Base-by-base conservation (phyloP, 345 rosid genomes). In the Kernera saxatilis region DNA sequence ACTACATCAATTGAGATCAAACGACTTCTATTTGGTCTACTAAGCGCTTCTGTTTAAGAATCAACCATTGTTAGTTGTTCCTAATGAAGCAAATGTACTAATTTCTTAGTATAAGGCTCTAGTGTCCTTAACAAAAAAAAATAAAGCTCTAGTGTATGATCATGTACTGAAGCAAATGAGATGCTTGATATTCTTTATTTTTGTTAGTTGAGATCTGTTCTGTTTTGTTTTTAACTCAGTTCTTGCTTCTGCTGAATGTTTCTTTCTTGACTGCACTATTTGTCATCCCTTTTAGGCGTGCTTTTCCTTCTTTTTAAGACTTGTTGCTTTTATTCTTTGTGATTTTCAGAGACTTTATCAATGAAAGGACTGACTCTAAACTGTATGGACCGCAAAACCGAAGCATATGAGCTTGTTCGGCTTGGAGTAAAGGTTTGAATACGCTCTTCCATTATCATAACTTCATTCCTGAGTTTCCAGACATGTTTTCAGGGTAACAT, bases 341-440 rank as follows among this genome's bases (percentile, higher is more conserved):
- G 67, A 59, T 72, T 61, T 15, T 67, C 87, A 95, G 99, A 95
- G 85, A 95, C 99, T 25, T 78, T 95, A 79, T 90, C 99, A 1
- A 95, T 95, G 99, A 95, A 95, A 82, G 99, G 99, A 25, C 80
- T 95, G 82, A 92, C 97, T 9, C 81, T 95, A 45, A 95, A 95
- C 80, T 95, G 99, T 81, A 92, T 92, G 98, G 99, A 92, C 77
- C 98, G 97, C 73, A 95, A 95, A 81, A 68, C 88, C 54, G 98
- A 95, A 79, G 99, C 99, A 67, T 95, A 92, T 72, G 98, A 92
- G 62, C 99, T 95, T 78, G 99, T 92, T 67, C 86, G 99, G 46
- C 84, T 82, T 15, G 99, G 98, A 64, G 77, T 95, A 46, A 95
- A 95, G 99, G 99, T 92, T 74, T 7, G 32, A 27, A 58, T 60